Percentiles rank a stretch among this genome's conserved stretches.
phyloP scores from a whole-genome alignment of 140 eudicot genomes.

The Artemisia princeps region DNA sequence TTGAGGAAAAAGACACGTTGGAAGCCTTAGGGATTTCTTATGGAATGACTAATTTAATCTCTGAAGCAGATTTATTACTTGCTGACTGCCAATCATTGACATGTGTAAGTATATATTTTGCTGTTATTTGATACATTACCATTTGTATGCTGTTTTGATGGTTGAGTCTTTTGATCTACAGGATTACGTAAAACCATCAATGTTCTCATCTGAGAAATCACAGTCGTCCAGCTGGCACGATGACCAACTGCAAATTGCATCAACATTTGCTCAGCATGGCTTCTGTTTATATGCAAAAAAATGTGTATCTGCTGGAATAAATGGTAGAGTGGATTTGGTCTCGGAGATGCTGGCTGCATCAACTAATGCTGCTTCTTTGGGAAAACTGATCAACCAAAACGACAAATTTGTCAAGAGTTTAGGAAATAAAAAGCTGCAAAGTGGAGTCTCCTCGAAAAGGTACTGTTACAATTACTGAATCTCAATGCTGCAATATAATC shows the following conservation, averaged over 20 bases:
- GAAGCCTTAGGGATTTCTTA: slow-evolving; percentile 38
- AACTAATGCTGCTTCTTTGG: slow-evolving; percentile 51
- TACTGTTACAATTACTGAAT: slow-evolving; percentile 6
- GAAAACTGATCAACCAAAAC: slow-evolving; percentile 48
- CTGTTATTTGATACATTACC: not conserved
- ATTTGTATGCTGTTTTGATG: slow-evolving; percentile 15
- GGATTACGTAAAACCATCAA: slow-evolving; percentile 55
- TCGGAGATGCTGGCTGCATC: slow-evolving; percentile 74
- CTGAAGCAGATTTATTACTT: slow-evolving; percentile 81
- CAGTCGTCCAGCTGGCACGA: slow-evolving; percentile 63
- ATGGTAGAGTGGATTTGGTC: slow-evolving; percentile 45
- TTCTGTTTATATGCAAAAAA: slow-evolving; percentile 65
- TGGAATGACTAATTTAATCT: slow-evolving; percentile 60
- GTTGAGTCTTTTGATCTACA: slow-evolving; percentile 24
- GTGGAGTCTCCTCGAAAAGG: slow-evolving; percentile 37
- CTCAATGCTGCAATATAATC: too few species aligned
- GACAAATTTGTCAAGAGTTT: slow-evolving; percentile 14
- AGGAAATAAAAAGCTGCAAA: slow-evolving; percentile 25
- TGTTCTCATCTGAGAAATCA: slow-evolving; percentile 42
- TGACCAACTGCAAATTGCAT: slow-evolving; percentile 69
- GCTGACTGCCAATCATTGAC: slow-evolving; percentile 46
- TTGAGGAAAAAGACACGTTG: slow-evolving; percentile 48
- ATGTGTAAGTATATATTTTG: slow-evolving; percentile 40
- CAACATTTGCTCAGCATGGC: slow-evolving; percentile 71
- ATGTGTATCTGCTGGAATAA: slow-evolving; percentile 36